These are phyloP conservation scores for Hanseniaspora guilliermondii DNA, from an alignment of 805 yeast genomes.

Conservation along the genomic window DNA sequence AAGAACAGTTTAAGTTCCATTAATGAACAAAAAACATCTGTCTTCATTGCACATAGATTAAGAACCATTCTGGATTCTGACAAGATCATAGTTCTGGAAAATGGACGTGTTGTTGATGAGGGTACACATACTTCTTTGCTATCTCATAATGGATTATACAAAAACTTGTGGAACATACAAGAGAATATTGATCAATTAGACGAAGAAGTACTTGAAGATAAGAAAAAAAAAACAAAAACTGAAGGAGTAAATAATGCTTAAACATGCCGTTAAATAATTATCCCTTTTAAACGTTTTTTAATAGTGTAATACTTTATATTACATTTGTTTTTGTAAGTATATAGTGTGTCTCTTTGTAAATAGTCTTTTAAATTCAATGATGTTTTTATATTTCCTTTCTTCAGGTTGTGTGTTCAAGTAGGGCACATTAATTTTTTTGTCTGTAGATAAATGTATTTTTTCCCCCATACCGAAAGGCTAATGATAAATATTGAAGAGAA, in stretches of 20 bases:
- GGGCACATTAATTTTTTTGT: too few relatives aligned
- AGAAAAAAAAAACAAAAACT: conserved; percentile 4
- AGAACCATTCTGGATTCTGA: conserved; percentile 91
- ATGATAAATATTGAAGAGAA: background rate
- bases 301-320: too few relatives aligned
- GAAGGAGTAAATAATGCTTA: too few relatives aligned
- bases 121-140: conserved; percentile 67
- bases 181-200: conserved; percentile 52
- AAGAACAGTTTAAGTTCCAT: conserved; percentile 46
- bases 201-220: conserved; percentile 26
- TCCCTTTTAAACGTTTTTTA: too few relatives aligned
- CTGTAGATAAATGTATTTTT: background rate
- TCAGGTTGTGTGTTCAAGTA: too few relatives aligned
- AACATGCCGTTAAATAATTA: too few relatives aligned
- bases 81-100: conserved; percentile 73
- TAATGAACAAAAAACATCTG: conserved; percentile 44
- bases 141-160: conserved; percentile 43
- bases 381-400: too few relatives aligned
- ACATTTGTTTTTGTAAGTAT: too few relatives aligned
- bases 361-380: too few relatives aligned
- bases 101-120: conserved; percentile 74
- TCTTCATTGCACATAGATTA: conserved; percentile 86
- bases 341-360: too few relatives aligned
- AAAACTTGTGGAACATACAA: conserved; percentile 82
- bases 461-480: background rate